Conservation (phyloP, 192 early-diverging fungal species). For the Rhizoclosmatium sp. region DNA sequence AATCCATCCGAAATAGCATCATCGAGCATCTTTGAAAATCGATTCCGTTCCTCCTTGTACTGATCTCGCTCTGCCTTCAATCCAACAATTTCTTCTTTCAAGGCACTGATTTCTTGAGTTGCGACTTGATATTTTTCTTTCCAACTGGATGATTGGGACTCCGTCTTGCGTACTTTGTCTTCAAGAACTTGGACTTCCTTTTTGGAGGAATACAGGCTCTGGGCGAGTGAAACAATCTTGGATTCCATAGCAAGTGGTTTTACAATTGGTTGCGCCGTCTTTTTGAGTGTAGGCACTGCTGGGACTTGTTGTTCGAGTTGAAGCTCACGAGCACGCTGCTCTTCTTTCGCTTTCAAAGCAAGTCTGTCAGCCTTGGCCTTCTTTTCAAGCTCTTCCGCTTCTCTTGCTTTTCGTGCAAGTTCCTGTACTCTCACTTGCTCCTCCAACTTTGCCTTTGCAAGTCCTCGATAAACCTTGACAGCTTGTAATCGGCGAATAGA, state of each 20-base stretch:
- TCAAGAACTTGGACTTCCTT: slow-evolving; percentile 71
- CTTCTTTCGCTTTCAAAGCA: slow-evolving; percentile 91
- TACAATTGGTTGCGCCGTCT: neutral
- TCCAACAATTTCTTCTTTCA: slow-evolving; percentile 28
- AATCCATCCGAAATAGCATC: slow-evolving; percentile 19
- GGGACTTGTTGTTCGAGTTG: neutral
- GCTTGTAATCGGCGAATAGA: neutral
- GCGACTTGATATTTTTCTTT: slow-evolving; percentile 68
- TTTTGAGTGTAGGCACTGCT: neutral
- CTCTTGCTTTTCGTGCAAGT: slow-evolving; percentile 65
- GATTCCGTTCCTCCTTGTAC: slow-evolving; percentile 32
- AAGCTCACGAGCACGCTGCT: slow-evolving; percentile 21
- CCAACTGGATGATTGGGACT: slow-evolving; percentile 70
- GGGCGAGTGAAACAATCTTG: slow-evolving; percentile 95
- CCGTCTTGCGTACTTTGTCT: slow-evolving; percentile 63
- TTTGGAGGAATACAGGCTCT: slow-evolving; percentile 68
- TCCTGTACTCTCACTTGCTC: neutral
- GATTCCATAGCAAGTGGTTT: slow-evolving; percentile 72
- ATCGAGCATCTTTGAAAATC: neutral
- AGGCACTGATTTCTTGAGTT: neutral
- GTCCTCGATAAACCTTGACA: neutral
- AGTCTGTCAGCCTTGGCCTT: slow-evolving; percentile 85
- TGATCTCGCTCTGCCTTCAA: slow-evolving; percentile 32
- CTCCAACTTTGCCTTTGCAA: neutral
- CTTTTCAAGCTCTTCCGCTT: slow-evolving; percentile 64